Base-by-base conservation (phyloP, 768 basidiomycete species). In the Kwoniella sp. region DNA sequence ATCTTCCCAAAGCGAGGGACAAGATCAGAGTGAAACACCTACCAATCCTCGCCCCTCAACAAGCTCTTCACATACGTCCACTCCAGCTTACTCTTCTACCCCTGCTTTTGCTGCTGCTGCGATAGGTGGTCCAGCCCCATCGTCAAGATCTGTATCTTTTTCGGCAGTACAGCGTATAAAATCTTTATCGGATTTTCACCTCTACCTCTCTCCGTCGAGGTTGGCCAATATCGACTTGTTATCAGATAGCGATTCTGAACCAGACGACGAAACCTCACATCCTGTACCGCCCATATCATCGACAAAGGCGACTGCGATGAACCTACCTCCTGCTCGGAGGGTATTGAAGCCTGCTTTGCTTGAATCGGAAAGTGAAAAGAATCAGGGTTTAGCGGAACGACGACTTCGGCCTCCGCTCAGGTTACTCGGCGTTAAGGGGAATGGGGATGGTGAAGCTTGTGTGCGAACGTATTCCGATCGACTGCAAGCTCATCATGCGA, bases 201-300 rank as follows among this genome's bases (percentile, higher is more conserved):
- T 80, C 2, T 76, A 80, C 55, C 71, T 80, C 0, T 78, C 79
- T 2, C 77, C 77, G 0, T 77, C 79, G 0, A 58, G 78, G 48
- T 47, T 75, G 13, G 72, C 76, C 12, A 63, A 77, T 56, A 54
- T 77, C 15, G 76, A 77, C 48, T 48, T 77, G 1, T 55, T 79
- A 9, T 65, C 73, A 9, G 75, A 74, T 52, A 65, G 69, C 5
- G 65, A 66, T 21, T 68, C 70, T 13, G 73, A 72, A 8, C 66
- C 68, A 0, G 73, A 73, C n/a, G 56, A 46, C 15, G 27, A 49
- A 17, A 2, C 25, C n/a, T n/a, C n/a, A 12, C 47, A 15, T 9
- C 56, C 19, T 13, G 21, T 37, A 51, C 25, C 44, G 8, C 12
- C 6, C 7, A 24, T 2, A 19, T 37, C 58, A 19, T 2, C 50